Evolutionary conservation across 164 flowering plant genomes (phyloP), one percentile per base, ranked within the genome.

Genomic region (Aristolochia fimbriata): DNA sequence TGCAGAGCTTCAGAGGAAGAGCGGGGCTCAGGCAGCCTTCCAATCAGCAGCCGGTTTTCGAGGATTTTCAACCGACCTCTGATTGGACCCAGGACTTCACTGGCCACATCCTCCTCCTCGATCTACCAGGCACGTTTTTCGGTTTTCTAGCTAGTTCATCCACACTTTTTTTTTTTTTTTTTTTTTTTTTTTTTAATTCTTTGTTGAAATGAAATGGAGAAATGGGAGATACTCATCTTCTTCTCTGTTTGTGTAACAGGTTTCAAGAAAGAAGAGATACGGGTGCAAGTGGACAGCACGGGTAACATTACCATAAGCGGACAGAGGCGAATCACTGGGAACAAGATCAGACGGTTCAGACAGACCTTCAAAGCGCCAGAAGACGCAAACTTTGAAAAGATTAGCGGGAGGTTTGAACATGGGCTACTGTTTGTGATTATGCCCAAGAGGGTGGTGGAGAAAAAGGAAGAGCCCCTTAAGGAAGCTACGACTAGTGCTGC

Each of bases 391-490:
- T 31, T 57, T 0, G 68, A 71, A 0, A 70, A 66, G 16, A 69
- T 81, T 47, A 73, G 54, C 10, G 79, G 74, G 2, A 71, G 67
- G 59, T 79, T 82, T 24, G 78, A 80, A 1, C 70, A 65, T 1
- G 83, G 72, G 19, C 61, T 74, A 47, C 78, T 83, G 14, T 64
- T 68, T n/a, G 66, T 83, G 2, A 73, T 66, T 24, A 66, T 88
- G 52, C 87, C 87, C 23, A 82, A 72, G 73, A 68, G 53, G 62
- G 37, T 0, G 25, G 37, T 1, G 25, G 69, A 47, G 53, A 47
- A 52, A 27, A 48, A 37, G 45, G 62, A 66, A 60, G 64, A 70
- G 24, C 14, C 49, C 3, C 37, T 51, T 20, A 31, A 33, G 15
- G 55, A 15, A 17, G 12, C 4, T 6, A 23, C 16, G 27, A 57